Evolutionary conservation across 176 grass and related monocot species (phyloP).

Genomic region (barley (Hordeum vulgare)): DNA sequence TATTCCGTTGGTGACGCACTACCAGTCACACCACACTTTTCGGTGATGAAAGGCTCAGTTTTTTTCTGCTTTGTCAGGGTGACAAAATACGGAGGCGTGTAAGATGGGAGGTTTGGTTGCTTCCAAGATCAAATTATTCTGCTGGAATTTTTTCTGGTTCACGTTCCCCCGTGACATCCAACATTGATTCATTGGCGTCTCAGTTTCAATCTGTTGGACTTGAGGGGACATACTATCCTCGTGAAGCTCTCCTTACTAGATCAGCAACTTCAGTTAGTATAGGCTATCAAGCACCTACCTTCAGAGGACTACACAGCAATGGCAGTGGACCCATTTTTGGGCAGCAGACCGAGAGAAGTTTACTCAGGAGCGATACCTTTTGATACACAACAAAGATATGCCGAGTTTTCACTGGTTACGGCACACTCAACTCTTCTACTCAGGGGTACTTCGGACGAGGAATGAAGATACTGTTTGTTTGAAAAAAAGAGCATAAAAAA

Average conservation of each 20-base stretch:
- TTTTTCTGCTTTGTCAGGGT: constrained; percentile 39
- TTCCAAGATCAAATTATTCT: constrained; percentile 40
- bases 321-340: constrained; percentile 33
- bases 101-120: constrained; percentile 72
- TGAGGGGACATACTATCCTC: constrained; percentile 40
- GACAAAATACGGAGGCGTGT: constrained; percentile 70
- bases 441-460: neutral
- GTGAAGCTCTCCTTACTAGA: constrained; percentile 56
- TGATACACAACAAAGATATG: constrained; percentile 26
- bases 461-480: constrained; percentile 11
- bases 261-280: constrained; percentile 50
- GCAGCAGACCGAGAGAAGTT: constrained; percentile 39
- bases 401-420: constrained; percentile 42
- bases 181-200: constrained; percentile 25
- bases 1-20: neutral
- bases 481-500: constrained; percentile 1
- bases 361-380: constrained; percentile 57
- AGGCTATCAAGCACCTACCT: constrained; percentile 36
- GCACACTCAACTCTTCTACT: neutral
- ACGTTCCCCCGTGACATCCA: constrained; percentile 34
- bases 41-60: neutral
- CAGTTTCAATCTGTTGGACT: constrained; percentile 58
- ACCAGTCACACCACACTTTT: neutral
- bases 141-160: constrained; percentile 28
- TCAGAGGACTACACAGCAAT: constrained; percentile 13